A percentile compares a stretch with the other conserved stretches of the same genome.
Conservation (phyloP, 2,329 filamentous ascomycete species). For the Stagonosporopsis chrysanthemi region DNA sequence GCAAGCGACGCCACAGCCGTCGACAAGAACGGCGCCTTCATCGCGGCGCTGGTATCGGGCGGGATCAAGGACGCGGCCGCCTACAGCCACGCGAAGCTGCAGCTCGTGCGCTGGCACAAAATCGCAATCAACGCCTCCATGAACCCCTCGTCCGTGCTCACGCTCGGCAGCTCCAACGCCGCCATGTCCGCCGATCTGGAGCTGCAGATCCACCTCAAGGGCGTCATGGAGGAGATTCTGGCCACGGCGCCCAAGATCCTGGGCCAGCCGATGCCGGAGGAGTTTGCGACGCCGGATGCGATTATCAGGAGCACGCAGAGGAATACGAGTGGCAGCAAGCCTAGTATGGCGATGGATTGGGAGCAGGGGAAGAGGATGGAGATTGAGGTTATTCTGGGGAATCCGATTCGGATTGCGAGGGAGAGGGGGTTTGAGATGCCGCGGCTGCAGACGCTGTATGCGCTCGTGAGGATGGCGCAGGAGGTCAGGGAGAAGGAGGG, state of each 20-base stretch:
- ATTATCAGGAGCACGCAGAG: slow-evolving; percentile 69
- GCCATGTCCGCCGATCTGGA: slow-evolving; percentile 71
- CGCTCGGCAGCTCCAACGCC: slow-evolving; percentile 69
- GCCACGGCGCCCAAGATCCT: slow-evolving; percentile 69
- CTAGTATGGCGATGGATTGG: slow-evolving; percentile 74
- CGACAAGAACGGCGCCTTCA: slow-evolving; percentile 59
- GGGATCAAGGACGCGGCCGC: slow-evolving; percentile 71
- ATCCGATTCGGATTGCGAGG: slow-evolving; percentile 71
- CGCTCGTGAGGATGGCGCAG: slow-evolving; percentile 69
- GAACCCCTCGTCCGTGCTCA: slow-evolving; percentile 75
- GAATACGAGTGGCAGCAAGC: slow-evolving; percentile 67
- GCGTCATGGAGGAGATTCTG: slow-evolving; percentile 75
- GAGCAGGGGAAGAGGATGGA: slow-evolving; percentile 71
- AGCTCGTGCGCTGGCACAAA: slow-evolving; percentile 78
- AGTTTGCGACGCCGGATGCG: slow-evolving; percentile 68
- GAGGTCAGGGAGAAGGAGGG: slow-evolving; percentile 55
- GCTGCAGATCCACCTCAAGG: slow-evolving; percentile 66
- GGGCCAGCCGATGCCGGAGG: slow-evolving; percentile 65
- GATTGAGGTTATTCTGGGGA: slow-evolving; percentile 75
- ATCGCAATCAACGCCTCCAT: slow-evolving; percentile 78
- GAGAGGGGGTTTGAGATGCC: slow-evolving; percentile 70
- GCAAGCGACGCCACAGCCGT: slow-evolving; percentile 45
- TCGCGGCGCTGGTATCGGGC: slow-evolving; percentile 65
- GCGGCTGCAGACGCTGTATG: slow-evolving; percentile 71
- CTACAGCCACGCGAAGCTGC: slow-evolving; percentile 70